Evolutionary conservation across 2,329 filamentous ascomycete genomes (phyloP).

Genomic region (Cordyceps javanica): DNA sequence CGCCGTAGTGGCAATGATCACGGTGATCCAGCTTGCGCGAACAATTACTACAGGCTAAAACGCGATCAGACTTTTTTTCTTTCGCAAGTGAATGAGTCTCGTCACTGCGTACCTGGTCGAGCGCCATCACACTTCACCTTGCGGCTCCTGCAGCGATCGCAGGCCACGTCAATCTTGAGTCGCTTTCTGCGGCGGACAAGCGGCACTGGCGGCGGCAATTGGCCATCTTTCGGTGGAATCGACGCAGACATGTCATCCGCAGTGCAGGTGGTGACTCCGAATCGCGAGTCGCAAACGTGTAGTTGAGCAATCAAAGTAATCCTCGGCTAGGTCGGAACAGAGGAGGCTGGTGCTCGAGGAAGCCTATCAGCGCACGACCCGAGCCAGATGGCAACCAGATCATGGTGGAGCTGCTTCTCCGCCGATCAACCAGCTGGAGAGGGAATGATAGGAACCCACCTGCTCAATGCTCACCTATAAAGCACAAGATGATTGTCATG

Average conservation of each 20-base stretch:
- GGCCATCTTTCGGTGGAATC: neutral
- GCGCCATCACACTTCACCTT: conserved; percentile 38
- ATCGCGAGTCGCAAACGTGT: neutral
- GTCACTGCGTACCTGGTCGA: conserved; percentile 27
- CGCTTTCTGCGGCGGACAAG: conserved; percentile 24
- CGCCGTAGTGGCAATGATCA: conserved; percentile 24
- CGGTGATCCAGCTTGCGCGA: conserved; percentile 23
- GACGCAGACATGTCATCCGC: neutral
- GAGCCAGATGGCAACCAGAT: neutral
- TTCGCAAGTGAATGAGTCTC: too few relatives aligned
- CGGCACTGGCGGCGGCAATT: neutral
- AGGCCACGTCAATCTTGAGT: conserved; percentile 39
- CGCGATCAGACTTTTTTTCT: neutral
- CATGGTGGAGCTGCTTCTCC: neutral
- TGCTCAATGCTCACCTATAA: too few relatives aligned
- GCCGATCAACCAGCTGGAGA: conserved; percentile 28
- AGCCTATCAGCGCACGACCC: neutral
- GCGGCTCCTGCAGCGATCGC: conserved; percentile 33
- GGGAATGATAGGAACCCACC: neutral
- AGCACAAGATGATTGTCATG: too few relatives aligned
- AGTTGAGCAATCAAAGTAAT: neutral
- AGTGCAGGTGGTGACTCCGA: neutral
- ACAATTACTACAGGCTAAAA: conserved; percentile 27
- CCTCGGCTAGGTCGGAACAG: neutral
- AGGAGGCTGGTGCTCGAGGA: neutral